These are phyloP conservation scores for Raffaelea ambrosiae DNA, from an alignment of 2,329 filamentous ascomycete genomes.

Conservation along the genomic window DNA sequence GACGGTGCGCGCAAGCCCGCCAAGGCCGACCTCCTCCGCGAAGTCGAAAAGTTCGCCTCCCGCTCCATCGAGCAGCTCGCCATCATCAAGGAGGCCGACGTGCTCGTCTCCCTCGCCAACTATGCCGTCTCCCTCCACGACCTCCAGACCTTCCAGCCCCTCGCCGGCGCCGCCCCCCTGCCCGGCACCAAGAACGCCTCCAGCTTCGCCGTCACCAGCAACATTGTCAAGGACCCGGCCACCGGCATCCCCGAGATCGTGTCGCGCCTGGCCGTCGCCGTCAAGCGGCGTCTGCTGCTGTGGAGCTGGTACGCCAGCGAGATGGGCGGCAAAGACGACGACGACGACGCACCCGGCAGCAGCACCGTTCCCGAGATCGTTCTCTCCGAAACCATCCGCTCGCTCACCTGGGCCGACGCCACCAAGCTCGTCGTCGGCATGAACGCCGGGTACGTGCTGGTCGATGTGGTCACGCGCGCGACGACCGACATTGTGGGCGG, in stretches of 20 bases:
- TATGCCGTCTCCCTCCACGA: conserved; percentile 86
- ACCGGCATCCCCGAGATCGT: conserved; percentile 91
- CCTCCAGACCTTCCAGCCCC: conserved; percentile 70
- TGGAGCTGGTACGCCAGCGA: conserved; percentile 98
- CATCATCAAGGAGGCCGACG: conserved; percentile 89
- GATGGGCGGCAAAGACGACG: conserved; percentile 35
- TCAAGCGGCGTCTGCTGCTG: conserved; percentile 79
- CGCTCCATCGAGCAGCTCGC: conserved; percentile 88
- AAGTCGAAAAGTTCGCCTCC: conserved; percentile 89
- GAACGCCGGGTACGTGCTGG: conserved; percentile 82
- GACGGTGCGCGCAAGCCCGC: conserved; percentile 18
- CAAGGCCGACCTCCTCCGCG: conserved; percentile 80
- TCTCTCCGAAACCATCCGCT: conserved; percentile 76
- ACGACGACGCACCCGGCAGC: conserved; percentile 24
- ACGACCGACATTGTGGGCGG: conserved; percentile 71
- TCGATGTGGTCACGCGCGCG: conserved; percentile 69
- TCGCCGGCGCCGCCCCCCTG: conserved; percentile 57
- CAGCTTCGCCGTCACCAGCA: conserved; percentile 87
- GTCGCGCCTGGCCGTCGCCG: conserved; percentile 80
- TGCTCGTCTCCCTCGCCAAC: conserved; percentile 84
- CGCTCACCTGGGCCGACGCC: conserved; percentile 82
- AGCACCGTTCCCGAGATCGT: conserved; percentile 62
- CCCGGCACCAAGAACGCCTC: conserved; percentile 79
- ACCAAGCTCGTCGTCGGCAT: conserved; percentile 83
- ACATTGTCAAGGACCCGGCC: conserved; percentile 81